A percentile compares a stretch with the other conserved stretches of the same genome.
Evolutionary conservation across 129 eudicot genomes (phyloP).

Genomic region (Flaveria linearis): DNA sequence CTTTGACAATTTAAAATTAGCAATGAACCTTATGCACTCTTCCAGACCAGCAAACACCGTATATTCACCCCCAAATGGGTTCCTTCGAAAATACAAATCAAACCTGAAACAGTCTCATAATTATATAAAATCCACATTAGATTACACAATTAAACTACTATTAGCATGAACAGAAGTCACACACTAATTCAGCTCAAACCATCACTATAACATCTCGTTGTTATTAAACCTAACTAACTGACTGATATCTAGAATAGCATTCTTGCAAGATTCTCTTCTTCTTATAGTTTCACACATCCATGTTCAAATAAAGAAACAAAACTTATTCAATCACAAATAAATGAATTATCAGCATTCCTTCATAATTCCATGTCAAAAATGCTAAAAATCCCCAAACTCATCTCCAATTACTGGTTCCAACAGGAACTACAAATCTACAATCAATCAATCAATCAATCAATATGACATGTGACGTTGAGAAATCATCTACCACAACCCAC

Average conservation of each 20-base stretch:
- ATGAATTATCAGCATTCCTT: too few relatives aligned
- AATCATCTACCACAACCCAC: too few relatives aligned
- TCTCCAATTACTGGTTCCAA: background rate
- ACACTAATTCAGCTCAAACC: background rate
- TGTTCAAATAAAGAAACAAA: too few relatives aligned
- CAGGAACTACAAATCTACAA: background rate
- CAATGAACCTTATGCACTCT: slow-evolving; percentile 92
- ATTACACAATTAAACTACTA: background rate
- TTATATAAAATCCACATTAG: slow-evolving; percentile 7
- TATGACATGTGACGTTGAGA: too few relatives aligned
- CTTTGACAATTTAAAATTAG: slow-evolving; percentile 70
- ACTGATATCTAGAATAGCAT: background rate
- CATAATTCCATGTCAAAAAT: background rate
- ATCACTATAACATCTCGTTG: background rate
- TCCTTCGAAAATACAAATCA: slow-evolving; percentile 86
- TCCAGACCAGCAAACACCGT: slow-evolving; percentile 94
- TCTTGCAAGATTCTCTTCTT: too few relatives aligned
- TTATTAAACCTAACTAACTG: slow-evolving; percentile 3
- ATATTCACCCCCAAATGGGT: slow-evolving; percentile 95
- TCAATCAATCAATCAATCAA: background rate
- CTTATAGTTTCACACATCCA: too few relatives aligned
- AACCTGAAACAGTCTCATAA: slow-evolving; percentile 57
- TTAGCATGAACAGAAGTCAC: background rate
- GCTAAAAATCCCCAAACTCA: background rate
- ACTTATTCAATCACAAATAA: too few relatives aligned